Percentiles rank a stretch among this genome's conserved stretches.
Conservation (phyloP, 345 rosid genomes). For the rapeseed (Brassica napus) region DNA sequence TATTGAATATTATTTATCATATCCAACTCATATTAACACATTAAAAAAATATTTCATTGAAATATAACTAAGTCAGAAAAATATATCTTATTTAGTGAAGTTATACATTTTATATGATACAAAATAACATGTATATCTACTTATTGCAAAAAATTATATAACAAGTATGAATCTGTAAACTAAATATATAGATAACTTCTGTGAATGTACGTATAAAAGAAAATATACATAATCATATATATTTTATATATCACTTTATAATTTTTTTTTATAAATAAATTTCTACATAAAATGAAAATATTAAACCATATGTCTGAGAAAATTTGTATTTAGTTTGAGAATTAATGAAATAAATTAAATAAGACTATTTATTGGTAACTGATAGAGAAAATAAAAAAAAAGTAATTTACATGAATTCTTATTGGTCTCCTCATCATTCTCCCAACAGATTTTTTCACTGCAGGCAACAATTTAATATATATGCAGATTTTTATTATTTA, state of each 20-base stretch:
- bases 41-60: neutral
- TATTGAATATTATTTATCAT: neutral
- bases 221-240: neutral
- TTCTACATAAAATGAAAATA: neutral
- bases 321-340: no score
- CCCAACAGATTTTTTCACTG: neutral
- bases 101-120: neutral
- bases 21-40: neutral
- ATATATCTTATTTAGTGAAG: neutral
- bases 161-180: neutral
- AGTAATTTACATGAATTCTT: no score
- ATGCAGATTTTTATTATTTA: no score
- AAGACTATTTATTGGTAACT: neutral
- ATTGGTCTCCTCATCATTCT: neutral
- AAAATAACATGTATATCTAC: neutral
- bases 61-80: neutral
- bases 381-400: no score
- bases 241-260: neutral
- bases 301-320: neutral
- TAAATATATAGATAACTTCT: no score
- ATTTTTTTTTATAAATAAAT: no score
- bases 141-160: neutral
- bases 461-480: neutral
- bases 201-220: no score
- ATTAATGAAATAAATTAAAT: no score